phyloP scores from a whole-genome alignment of 768 basidiomycete genomes.

The Inosperma sp. region DNA sequence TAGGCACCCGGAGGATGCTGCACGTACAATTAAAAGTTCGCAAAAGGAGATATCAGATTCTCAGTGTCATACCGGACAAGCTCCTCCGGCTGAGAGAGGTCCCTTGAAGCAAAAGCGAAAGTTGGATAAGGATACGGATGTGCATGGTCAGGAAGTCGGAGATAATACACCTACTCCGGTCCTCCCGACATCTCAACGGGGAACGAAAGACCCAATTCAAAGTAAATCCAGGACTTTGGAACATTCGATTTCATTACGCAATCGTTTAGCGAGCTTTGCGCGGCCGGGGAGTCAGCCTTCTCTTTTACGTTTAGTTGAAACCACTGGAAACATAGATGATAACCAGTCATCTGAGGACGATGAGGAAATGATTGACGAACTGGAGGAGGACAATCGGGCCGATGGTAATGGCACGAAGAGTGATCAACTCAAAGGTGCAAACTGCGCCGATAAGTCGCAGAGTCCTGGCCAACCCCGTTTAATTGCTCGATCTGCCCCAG shows the following conservation, averaged over 20 bases:
- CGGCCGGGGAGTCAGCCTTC: conserved; percentile 40
- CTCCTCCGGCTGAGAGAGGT: too few relatives aligned
- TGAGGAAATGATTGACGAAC: conserved; percentile 16
- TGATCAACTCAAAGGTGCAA: conserved; percentile 7
- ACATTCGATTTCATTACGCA: conserved; percentile 36
- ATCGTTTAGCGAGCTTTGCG: conserved; percentile 50
- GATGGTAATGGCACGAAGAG: conserved; percentile 13
- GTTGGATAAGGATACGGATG: too few relatives aligned
- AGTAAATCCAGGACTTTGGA: too few relatives aligned
- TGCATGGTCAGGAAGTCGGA: too few relatives aligned
- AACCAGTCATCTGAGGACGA: conserved; percentile 19
- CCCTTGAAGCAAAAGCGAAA: too few relatives aligned
- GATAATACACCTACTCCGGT: too few relatives aligned
- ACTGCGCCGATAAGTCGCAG: neutral
- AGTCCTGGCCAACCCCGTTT: too few relatives aligned
- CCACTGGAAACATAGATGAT: conserved; percentile 20
- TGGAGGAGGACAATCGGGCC: conserved; percentile 23
- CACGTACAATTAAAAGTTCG: neutral
- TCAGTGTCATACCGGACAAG: too few relatives aligned
- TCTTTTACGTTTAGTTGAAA: conserved; percentile 13
- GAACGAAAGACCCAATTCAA: too few relatives aligned
- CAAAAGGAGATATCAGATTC: too few relatives aligned
- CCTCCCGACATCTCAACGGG: too few relatives aligned
- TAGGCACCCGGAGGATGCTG: conserved; percentile 11
- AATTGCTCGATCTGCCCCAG: too few relatives aligned